Base-by-base conservation (phyloP, 768 basidiomycete species). In the Mycena rosella region DNA sequence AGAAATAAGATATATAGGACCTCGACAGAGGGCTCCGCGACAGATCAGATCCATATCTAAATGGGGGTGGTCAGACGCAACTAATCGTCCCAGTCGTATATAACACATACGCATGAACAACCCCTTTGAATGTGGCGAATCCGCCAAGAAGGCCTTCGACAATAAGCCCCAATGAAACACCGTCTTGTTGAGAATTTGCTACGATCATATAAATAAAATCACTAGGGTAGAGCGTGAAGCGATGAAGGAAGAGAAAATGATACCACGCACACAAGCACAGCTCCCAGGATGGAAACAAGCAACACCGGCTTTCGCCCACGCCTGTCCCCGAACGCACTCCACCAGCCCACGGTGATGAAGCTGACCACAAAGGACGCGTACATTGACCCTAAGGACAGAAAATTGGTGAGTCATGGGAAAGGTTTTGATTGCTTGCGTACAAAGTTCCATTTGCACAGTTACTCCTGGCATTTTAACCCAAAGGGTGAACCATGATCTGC, bases 101-200 rank as follows among this genome's bases (percentile, higher is more conserved):
- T 38, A 18, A 38, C 2, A 40, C 47, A 36, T 57, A 68, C 67
- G 67, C 67, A 47, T 58, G 56, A 18, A 68, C 34, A 17, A 54
- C 61, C 10, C 55, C 67, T 10, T 52, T 58, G 29, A 40, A 68
- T 1, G 67, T 54, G 14, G 67, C 55, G 7, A 58, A 62, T 27
- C 67, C 67, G 5, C 67, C 67, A 15, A 68, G 67, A 6, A 68
- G 18, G 2, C 61, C 61, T 2, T 68, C 47, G 11, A 68, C 34
- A 20, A 68, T 68, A 20, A 68, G 0, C 5, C 60, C 67, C 5
- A 63, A 7, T 2, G 67, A 68, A 24, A 68, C 14, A 3, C 27
- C 49, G 22, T 68, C 67, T 1, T 57, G 14, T 38, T 26, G 45
- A 30, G 38, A 22, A 7, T 34, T 26, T 7, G 45, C 36, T 8